Evolutionary conservation across 352 stramenopile species (phyloP).

Genomic region (Pythium phragmiticola): DNA sequence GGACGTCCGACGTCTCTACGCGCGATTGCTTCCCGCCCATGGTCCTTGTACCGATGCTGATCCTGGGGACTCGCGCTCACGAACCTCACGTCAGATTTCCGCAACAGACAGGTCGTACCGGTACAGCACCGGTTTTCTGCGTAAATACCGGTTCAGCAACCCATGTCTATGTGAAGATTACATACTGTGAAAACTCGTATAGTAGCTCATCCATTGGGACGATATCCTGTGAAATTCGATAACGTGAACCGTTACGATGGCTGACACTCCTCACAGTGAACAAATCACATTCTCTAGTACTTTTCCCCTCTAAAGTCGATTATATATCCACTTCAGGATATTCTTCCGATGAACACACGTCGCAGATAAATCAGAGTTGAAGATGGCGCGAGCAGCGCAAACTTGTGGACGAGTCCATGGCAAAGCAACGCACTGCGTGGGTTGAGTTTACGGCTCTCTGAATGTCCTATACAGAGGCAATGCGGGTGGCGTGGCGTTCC

Average conservation of each 20-base stretch:
- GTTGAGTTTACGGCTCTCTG: not conserved
- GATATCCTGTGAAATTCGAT: conserved; percentile 1
- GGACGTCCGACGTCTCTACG: conserved; percentile 58
- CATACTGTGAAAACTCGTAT: not conserved
- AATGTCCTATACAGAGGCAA: conserved; percentile 4
- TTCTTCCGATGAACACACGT: not conserved
- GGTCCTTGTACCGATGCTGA: not conserved
- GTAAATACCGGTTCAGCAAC: not conserved
- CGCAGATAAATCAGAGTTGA: not conserved
- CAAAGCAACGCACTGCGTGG: not conserved
- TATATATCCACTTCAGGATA: conserved; percentile 2
- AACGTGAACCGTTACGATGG: not conserved
- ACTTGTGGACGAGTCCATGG: conserved; percentile 1
- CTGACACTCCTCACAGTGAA: no score
- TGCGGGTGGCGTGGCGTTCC: not conserved
- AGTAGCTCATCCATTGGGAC: not conserved
- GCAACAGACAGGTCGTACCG: not conserved
- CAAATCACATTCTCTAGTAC: not conserved
- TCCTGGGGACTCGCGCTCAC: not conserved
- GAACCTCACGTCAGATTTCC: conserved; percentile 41
- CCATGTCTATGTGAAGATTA: not conserved
- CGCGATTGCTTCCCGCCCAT: conserved; percentile 83
- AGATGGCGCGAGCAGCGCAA: conserved; percentile 10
- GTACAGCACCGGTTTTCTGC: not conserved
- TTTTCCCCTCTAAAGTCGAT: conserved; percentile 5